These are phyloP conservation scores for Sphenostylis stenocarpa DNA, from an alignment of 306 rosid genomes.

Conservation along the genomic window DNA sequence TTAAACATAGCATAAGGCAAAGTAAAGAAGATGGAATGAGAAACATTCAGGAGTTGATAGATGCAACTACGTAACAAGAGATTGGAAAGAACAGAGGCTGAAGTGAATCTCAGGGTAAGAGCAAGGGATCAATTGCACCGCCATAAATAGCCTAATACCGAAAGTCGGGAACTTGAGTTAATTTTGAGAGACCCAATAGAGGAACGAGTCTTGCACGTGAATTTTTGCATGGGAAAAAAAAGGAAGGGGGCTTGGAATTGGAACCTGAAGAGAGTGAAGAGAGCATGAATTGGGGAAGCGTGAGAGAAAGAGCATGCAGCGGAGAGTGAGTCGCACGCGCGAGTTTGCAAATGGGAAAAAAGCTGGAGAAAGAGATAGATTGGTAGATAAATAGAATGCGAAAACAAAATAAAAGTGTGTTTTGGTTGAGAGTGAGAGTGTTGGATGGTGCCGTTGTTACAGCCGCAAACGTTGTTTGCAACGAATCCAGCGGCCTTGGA, in stretches of 20 bases:
- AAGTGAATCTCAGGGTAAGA: constrained; percentile 10
- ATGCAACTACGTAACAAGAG: constrained; percentile 17
- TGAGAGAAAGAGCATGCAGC: neutral
- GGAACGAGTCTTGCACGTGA: constrained; percentile 1
- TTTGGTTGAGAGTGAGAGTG: neutral
- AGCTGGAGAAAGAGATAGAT: neutral
- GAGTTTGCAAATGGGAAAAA: neutral
- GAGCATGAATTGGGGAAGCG: constrained; percentile 19
- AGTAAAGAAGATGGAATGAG: constrained; percentile 13
- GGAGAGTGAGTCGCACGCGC: constrained; percentile 28
- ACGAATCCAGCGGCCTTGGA: constrained; percentile 1
- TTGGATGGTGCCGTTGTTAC: neutral
- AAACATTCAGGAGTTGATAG: constrained; percentile 15
- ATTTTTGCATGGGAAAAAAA: neutral
- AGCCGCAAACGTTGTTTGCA: neutral
- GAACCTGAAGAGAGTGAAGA: constrained; percentile 37
- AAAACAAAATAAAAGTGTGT: neutral
- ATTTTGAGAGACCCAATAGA: neutral
- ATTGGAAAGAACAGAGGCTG: neutral
- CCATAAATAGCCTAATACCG: neutral
- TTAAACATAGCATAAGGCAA: constrained; percentile 1
- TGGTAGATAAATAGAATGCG: neutral
- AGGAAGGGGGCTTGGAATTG: neutral
- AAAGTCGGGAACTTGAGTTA: constrained; percentile 8
- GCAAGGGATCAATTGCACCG: constrained; percentile 19